phyloP scores from a whole-genome alignment of 352 stramenopile genomes.

The Thalassiosira delicatula region DNA sequence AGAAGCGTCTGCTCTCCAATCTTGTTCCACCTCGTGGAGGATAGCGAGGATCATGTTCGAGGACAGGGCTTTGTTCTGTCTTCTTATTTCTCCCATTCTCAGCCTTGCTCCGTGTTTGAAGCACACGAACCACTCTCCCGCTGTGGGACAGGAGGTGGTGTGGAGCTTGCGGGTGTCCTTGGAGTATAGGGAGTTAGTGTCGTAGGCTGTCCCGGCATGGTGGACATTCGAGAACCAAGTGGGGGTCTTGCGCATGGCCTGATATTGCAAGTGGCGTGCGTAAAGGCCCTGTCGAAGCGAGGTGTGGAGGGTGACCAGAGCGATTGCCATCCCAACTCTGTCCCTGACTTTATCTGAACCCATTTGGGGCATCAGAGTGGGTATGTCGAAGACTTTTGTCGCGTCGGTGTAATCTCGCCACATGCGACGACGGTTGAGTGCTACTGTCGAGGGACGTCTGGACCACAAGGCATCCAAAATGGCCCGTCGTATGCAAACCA shows the following conservation, averaged over 20 bases:
- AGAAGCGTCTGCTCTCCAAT: background rate
- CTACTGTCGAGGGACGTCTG: background rate
- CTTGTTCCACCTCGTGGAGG: background rate
- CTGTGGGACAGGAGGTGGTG: background rate
- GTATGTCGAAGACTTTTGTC: background rate
- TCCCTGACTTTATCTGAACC: too few relatives aligned
- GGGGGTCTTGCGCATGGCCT: background rate
- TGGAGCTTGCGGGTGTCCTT: background rate
- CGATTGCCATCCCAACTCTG: conserved; percentile 7
- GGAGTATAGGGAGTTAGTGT: background rate
- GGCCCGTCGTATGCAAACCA: background rate
- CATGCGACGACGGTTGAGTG: background rate
- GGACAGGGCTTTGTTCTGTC: background rate
- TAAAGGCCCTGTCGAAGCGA: background rate
- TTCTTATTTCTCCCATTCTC: background rate
- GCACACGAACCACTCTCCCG: background rate
- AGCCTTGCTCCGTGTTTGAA: conserved; percentile 7
- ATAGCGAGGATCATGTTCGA: background rate
- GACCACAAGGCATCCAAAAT: background rate
- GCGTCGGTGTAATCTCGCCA: background rate
- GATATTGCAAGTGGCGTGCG: background rate
- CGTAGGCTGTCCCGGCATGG: background rate
- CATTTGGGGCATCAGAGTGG: too few relatives aligned
- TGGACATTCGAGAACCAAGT: conserved; percentile 2
- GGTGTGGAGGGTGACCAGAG: background rate